Conservation (phyloP, 2,329 filamentous ascomycete species). For the Trematosphaeria pertusa region DNA sequence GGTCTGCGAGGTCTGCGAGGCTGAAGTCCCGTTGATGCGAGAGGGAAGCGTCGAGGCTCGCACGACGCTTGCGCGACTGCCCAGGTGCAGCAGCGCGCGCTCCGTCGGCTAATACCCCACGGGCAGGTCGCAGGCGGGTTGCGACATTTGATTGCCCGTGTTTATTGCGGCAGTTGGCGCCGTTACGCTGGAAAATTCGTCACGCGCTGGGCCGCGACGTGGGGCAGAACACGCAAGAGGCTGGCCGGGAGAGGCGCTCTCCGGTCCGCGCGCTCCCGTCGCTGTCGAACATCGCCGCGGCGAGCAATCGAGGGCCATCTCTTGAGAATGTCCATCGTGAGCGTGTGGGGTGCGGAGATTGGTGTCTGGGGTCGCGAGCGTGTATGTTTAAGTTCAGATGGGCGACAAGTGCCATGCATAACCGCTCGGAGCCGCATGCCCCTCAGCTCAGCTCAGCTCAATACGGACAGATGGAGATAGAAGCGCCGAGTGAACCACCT, state of each 20-base stretch:
- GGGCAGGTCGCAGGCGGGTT: constrained; percentile 14
- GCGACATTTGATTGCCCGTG: constrained; percentile 20
- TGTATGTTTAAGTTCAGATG: not conserved
- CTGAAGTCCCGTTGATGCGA: constrained; percentile 5
- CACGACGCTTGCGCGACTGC: not conserved
- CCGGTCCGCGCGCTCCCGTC: constrained; percentile 2
- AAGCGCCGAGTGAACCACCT: constrained; percentile 1
- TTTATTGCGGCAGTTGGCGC: constrained; percentile 18
- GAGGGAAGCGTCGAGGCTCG: not conserved
- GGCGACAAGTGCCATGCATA: constrained; percentile 4
- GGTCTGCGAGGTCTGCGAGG: constrained; percentile 12
- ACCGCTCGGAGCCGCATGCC: constrained; percentile 1
- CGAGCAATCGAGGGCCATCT: not conserved
- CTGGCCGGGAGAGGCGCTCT: constrained; percentile 2
- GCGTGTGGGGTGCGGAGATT: not conserved
- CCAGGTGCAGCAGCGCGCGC: constrained; percentile 9
- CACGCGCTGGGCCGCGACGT: constrained; percentile 15
- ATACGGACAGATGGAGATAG: constrained; percentile 3
- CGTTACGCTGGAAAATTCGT: constrained; percentile 7
- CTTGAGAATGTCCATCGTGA: not conserved
- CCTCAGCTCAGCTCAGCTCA: no score
- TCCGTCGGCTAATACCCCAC: constrained; percentile 25
- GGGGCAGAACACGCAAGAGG: constrained; percentile 6
- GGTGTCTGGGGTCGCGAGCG: not conserved
- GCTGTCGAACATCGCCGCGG: not conserved